Conservation (phyloP, 2,329 filamentous ascomycete genomes). For the Fusarium sp. region DNA sequence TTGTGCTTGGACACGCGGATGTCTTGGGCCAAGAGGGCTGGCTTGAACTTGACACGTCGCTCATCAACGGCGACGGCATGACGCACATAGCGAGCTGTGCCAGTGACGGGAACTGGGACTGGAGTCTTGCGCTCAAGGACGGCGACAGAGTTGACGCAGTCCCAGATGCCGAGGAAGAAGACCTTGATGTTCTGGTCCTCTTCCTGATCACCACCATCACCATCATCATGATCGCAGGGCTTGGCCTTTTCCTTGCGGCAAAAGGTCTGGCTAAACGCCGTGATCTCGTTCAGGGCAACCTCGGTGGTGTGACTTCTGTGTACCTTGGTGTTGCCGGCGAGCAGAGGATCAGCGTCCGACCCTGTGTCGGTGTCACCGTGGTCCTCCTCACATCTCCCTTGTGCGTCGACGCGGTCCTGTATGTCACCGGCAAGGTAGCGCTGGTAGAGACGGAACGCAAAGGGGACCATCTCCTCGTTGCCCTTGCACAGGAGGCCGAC, state of each 20-base stretch:
- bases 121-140: conserved; percentile 52
- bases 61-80: conserved; percentile 66
- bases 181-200: conserved; percentile 55
- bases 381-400: conserved; percentile 9
- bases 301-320: conserved; percentile 38
- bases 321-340: conserved; percentile 27
- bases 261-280: conserved; percentile 60
- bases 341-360: conserved; percentile 36
- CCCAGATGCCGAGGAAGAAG: conserved; percentile 66
- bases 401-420: conserved; percentile 43
- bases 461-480: conserved; percentile 65
- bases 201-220: conserved; percentile 7
- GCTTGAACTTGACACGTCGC: conserved; percentile 65
- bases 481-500: conserved; percentile 62
- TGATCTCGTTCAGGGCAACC: conserved; percentile 49
- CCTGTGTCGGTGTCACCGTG: neutral
- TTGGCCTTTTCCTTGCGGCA: conserved; percentile 51
- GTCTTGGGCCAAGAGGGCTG: conserved; percentile 58
- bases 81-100: conserved; percentile 58
- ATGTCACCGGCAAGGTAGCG: conserved; percentile 53
- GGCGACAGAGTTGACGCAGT: conserved; percentile 63
- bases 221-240: conserved; percentile 7
- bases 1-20: conserved; percentile 38
- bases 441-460: conserved; percentile 59
- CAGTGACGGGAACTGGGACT: conserved; percentile 50